Evolutionary conservation across 441 rosid species (phyloP).

Genomic region (Gossypium schwendimanii): DNA sequence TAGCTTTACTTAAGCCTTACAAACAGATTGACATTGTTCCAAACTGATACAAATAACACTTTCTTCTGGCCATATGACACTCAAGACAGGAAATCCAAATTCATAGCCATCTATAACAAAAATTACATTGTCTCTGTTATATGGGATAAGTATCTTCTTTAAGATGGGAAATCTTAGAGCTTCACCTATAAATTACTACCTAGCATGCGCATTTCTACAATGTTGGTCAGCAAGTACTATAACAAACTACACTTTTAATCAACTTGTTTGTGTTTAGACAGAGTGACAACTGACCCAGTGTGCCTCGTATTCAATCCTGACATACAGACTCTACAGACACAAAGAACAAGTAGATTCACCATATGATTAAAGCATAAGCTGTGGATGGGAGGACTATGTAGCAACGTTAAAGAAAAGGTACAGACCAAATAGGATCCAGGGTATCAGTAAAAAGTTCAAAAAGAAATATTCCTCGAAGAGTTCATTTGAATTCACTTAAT

Average conservation of each 20-base stretch:
- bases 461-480: background rate
- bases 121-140: background rate
- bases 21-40: background rate
- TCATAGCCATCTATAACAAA: background rate
- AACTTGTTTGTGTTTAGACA: background rate
- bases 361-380: background rate
- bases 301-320: background rate
- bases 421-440: background rate
- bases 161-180: constrained; percentile 4
- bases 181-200: constrained; percentile 2
- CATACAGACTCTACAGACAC: background rate
- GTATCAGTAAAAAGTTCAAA: background rate
- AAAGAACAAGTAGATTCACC: constrained; percentile 2
- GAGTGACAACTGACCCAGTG: background rate
- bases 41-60: background rate
- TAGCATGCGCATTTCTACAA: background rate
- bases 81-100: background rate
- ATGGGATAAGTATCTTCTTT: constrained; percentile 1
- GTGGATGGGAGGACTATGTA: background rate
- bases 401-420: background rate
- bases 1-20: background rate
- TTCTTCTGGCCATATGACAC: background rate
- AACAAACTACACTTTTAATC: constrained; percentile 2
- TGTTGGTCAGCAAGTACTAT: background rate
- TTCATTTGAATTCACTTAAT: background rate